Conservation (phyloP, 306 rosid species). For the Acmispon strigosus region DNA sequence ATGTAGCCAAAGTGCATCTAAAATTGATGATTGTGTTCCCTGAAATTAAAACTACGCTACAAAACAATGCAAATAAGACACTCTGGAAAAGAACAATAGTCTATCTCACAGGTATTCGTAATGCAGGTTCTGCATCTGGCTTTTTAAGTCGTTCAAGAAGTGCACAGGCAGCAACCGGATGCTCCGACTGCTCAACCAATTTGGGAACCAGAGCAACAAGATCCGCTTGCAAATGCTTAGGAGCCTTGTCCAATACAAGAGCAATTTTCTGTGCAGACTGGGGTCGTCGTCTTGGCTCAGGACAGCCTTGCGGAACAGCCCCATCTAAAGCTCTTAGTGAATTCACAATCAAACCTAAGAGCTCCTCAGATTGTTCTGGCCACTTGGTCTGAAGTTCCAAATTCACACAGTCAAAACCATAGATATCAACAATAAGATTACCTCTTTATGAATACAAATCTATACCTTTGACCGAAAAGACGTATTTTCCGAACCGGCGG, state of each 20-base stretch:
- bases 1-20: background rate
- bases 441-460: slow-evolving; percentile 2
- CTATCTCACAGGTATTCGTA: slow-evolving; percentile 77
- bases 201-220: slow-evolving; percentile 86
- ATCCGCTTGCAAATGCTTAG: slow-evolving; percentile 89
- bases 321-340: slow-evolving; percentile 94
- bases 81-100: slow-evolving; percentile 13
- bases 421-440: slow-evolving; percentile 6
- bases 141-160: slow-evolving; percentile 85
- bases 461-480: slow-evolving; percentile 73
- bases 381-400: slow-evolving; percentile 73
- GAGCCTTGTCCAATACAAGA: slow-evolving; percentile 95
- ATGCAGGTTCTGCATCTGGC: slow-evolving; percentile 88
- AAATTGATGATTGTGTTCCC: background rate
- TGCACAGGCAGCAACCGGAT: slow-evolving; percentile 87
- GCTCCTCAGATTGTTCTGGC: slow-evolving; percentile 99
- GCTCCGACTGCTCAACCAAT: slow-evolving; percentile 95
- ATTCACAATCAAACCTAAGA: slow-evolving; percentile 90
- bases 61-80: slow-evolving; percentile 12
- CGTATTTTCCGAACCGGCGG: slow-evolving; percentile 55
- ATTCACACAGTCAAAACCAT: slow-evolving; percentile 21
- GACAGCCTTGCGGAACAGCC: slow-evolving; percentile 93
- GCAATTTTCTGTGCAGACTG: slow-evolving; percentile 92
- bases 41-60: background rate
- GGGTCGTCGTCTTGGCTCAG: slow-evolving; percentile 94